A percentile compares a stretch with the other conserved stretches of the same genome.
phyloP scores from a whole-genome alignment of 2,329 filamentous ascomycete genomes.

The Dactylellina parvicollis region DNA sequence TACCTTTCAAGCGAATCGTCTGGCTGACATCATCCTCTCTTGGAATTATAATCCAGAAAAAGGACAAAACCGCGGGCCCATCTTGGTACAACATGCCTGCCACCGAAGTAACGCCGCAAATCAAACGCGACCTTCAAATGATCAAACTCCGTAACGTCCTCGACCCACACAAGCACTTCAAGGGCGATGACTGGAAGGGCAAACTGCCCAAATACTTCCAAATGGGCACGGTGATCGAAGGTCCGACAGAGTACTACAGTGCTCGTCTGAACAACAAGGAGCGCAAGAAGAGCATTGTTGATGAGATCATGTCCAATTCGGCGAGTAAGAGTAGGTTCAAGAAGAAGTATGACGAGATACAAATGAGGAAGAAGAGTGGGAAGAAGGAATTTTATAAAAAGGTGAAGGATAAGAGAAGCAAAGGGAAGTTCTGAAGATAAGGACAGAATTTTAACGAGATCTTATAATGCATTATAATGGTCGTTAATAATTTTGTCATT shows the following conservation, averaged over 20 bases:
- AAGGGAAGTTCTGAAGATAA: constrained; percentile 50
- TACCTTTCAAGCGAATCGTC: not conserved
- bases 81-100: constrained; percentile 89
- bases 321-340: constrained; percentile 77
- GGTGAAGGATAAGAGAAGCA: constrained; percentile 70
- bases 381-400: constrained; percentile 91
- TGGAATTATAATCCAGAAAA: constrained; percentile 54
- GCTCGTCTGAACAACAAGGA: constrained; percentile 85
- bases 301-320: constrained; percentile 80
- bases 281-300: constrained; percentile 83
- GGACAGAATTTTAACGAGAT: not conserved
- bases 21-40: not conserved
- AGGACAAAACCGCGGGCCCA: constrained; percentile 74
- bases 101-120: constrained; percentile 81
- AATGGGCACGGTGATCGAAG: constrained; percentile 86
- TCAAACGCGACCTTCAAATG: constrained; percentile 89
- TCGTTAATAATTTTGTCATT: not conserved
- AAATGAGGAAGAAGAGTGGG: constrained; percentile 82
- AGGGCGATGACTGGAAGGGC: constrained; percentile 78
- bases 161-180: constrained; percentile 89
- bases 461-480: no score
- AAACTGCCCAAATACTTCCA: constrained; percentile 83
- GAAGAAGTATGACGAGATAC: constrained; percentile 86
- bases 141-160: constrained; percentile 88
- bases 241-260: constrained; percentile 86